Evolutionary conservation across 2,329 filamentous ascomycete genomes (phyloP).

Genomic region (Neofusicoccum sp.): DNA sequence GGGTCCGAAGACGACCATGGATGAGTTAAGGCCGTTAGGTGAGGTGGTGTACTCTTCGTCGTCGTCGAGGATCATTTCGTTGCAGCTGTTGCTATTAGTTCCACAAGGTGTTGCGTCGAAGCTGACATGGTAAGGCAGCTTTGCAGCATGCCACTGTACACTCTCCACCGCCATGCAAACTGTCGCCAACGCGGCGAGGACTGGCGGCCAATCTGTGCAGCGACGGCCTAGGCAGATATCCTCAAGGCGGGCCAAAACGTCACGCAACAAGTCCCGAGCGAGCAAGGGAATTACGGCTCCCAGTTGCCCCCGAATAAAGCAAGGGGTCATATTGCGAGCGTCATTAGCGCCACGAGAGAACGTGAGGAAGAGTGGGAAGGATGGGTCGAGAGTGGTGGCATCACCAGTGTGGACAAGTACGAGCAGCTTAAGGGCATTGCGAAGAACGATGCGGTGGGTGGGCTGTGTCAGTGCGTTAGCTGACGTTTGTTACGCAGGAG

Average conservation of each 20-base stretch:
- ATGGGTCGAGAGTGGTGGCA: conserved; percentile 30
- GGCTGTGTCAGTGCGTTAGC: conserved; percentile 23
- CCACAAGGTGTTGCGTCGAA: neutral
- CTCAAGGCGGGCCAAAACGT: conserved; percentile 33
- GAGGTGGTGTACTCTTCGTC: neutral
- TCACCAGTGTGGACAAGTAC: conserved; percentile 40
- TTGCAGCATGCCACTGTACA: conserved; percentile 39
- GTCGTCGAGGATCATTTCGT: neutral
- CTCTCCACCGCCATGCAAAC: conserved; percentile 40
- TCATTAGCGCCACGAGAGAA: conserved; percentile 17
- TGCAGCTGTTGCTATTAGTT: neutral
- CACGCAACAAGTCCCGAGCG: conserved; percentile 31
- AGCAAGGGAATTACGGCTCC: conserved; percentile 35
- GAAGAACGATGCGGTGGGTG: conserved; percentile 27
- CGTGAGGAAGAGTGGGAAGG: conserved; percentile 19
- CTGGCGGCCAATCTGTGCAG: conserved; percentile 32
- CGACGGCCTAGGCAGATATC: conserved; percentile 30
- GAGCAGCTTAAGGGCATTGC: conserved; percentile 37
- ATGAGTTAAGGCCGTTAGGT: neutral
- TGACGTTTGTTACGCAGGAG: neutral
- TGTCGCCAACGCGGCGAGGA: conserved; percentile 32
- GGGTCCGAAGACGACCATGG: neutral
- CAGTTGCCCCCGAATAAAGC: conserved; percentile 40
- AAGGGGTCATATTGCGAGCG: conserved; percentile 29
- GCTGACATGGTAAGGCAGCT: conserved; percentile 32